phyloP scores from a whole-genome alignment of 2,329 filamentous ascomycete species.

The Xylaria sp. region DNA sequence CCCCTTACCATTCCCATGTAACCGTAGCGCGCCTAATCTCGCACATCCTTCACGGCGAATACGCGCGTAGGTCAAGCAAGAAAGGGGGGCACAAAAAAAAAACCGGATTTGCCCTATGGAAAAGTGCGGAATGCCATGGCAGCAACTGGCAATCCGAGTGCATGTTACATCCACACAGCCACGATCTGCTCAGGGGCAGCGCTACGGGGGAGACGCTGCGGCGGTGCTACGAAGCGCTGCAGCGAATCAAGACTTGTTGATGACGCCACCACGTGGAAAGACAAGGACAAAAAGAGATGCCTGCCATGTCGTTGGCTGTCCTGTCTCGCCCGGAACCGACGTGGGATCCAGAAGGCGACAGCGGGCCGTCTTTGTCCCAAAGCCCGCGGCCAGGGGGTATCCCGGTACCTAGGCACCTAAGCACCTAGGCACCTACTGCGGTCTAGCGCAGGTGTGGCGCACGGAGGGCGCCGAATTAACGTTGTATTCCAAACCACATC shows the following conservation, averaged over 20 bases:
- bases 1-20: no score
- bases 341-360: not conserved
- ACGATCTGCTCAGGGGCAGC: no score
- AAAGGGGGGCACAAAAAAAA: not conserved
- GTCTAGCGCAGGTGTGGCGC: conserved; percentile 2
- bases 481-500: no score
- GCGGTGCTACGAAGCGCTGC: not conserved
- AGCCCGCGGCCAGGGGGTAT: no score
- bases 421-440: no score
- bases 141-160: not conserved
- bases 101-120: not conserved
- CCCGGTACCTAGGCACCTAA: no score
- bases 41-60: not conserved
- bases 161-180: conserved; percentile 21
- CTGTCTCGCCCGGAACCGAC: not conserved
- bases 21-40: no score
- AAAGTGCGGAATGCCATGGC: conserved; percentile 13
- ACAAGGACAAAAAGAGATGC: not conserved
- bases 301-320: conserved; percentile 2
- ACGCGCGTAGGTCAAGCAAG: not conserved
- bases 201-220: not conserved
- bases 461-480: conserved; percentile 7
- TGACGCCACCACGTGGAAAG: conserved; percentile 22
- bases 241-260: conserved; percentile 7
- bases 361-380: not conserved